These are phyloP conservation scores for Trichoderma arundinaceum DNA, from an alignment of 2,329 filamentous ascomycete genomes.

Conservation along the genomic window DNA sequence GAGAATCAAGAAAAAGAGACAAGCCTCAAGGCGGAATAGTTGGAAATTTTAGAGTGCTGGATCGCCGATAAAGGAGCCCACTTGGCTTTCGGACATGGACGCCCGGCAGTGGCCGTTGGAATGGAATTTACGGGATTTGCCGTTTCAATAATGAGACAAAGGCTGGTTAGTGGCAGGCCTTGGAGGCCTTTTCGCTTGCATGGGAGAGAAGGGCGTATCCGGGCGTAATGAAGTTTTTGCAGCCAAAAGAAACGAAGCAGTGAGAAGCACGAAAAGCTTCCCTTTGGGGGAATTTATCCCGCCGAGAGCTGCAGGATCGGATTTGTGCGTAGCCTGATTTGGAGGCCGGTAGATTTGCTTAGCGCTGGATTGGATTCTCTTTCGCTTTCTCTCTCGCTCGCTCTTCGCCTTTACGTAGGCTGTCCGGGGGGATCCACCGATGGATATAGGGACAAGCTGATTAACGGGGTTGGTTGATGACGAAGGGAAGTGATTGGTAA, in stretches of 20 bases:
- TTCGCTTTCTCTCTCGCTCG: background rate
- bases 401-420: conserved; percentile 18
- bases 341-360: background rate
- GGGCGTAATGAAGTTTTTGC: no score
- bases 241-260: background rate
- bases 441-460: background rate
- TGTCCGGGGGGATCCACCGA: conserved; percentile 15
- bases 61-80: background rate
- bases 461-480: background rate
- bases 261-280: conserved; percentile 3
- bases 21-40: background rate
- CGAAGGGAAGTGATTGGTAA: conserved; percentile 10
- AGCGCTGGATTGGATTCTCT: background rate
- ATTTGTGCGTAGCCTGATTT: background rate
- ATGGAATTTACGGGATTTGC: background rate
- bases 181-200: no score
- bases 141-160: background rate
- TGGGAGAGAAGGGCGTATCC: no score
- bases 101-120: no score
- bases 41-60: background rate
- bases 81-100: background rate
- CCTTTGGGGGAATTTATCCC: conserved; percentile 5
- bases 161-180: no score
- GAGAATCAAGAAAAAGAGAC: background rate
- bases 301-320: conserved; percentile 6